phyloP scores from a whole-genome alignment of 2,329 filamentous ascomycete species.

The Diaporthe citrichinensis region DNA sequence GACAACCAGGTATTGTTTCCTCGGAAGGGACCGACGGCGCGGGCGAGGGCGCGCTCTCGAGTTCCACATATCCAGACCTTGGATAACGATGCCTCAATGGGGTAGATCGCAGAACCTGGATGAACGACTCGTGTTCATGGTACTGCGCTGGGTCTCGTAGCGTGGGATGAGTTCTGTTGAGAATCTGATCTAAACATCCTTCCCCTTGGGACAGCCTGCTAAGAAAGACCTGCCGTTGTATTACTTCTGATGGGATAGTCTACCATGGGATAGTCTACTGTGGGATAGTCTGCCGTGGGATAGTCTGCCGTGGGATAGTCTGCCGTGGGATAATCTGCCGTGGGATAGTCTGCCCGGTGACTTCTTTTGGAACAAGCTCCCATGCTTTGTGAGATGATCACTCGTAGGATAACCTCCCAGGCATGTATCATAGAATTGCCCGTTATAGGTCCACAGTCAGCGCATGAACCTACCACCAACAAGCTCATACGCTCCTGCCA shows the following conservation, averaged over 20 bases:
- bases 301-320: background rate
- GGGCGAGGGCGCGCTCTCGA: background rate
- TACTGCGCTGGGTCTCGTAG: background rate
- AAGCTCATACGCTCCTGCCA: background rate
- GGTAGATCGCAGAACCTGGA: background rate
- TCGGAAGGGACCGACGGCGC: conserved; percentile 29
- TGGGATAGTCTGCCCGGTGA: background rate
- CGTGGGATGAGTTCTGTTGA: background rate
- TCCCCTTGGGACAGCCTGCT: background rate
- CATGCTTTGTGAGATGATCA: background rate
- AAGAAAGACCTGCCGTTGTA: background rate
- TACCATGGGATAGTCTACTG: background rate
- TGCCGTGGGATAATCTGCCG: too few relatives aligned
- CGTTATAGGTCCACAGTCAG: too few relatives aligned
- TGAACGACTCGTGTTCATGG: background rate
- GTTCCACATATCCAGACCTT: background rate
- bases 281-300: background rate
- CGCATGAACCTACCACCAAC: background rate
- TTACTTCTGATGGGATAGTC: background rate
- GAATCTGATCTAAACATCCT: background rate
- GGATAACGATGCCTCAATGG: background rate
- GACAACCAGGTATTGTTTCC: conserved; percentile 5
- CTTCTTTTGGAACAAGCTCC: too few relatives aligned
- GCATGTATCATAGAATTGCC: background rate
- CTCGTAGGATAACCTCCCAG: background rate